Percentiles rank a stretch among this genome's conserved stretches.
Conservation (phyloP, 2,329 filamentous ascomycete genomes). For the Fusarium sp. region DNA sequence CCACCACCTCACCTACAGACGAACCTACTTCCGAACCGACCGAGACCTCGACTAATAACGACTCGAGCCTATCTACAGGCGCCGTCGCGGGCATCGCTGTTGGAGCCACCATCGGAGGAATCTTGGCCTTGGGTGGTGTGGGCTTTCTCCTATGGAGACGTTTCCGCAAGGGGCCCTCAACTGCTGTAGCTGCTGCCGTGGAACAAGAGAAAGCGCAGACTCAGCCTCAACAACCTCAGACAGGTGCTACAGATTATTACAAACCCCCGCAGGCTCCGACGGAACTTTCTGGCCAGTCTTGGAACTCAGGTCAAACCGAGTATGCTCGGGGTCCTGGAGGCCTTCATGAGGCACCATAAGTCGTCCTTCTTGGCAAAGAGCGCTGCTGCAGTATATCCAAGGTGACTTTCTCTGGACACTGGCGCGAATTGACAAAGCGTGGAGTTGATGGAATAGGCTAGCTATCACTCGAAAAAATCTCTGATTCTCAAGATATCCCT, state of each 20-base stretch:
- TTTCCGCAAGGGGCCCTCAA: constrained; percentile 14
- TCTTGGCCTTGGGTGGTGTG: constrained; percentile 23
- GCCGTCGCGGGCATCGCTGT: constrained; percentile 44
- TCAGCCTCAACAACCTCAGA: constrained; percentile 6
- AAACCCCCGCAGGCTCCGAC: constrained; percentile 16
- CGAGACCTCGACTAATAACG: background rate
- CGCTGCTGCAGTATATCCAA: too few relatives aligned
- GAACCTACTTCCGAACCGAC: background rate
- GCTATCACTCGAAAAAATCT: background rate
- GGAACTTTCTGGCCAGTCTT: constrained; percentile 28
- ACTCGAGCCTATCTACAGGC: constrained; percentile 29
- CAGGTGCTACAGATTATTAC: constrained; percentile 13
- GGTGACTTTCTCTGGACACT: background rate
- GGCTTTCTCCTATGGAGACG: constrained; percentile 42
- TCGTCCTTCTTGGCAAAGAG: too few relatives aligned
- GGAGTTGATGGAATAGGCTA: background rate
- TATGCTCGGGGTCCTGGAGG: constrained; percentile 20
- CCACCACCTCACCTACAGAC: background rate
- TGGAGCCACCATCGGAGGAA: constrained; percentile 36
- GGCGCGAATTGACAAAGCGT: background rate
- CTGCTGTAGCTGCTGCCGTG: constrained; percentile 9
- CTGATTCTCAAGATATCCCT: background rate
- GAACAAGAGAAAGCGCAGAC: constrained; percentile 6
- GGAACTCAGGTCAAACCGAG: constrained; percentile 13
- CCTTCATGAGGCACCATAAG: constrained; percentile 29